These are phyloP conservation scores for Tolypocladium ophioglossoides DNA, from an alignment of 2,329 filamentous ascomycete genomes.

Conservation along the genomic window DNA sequence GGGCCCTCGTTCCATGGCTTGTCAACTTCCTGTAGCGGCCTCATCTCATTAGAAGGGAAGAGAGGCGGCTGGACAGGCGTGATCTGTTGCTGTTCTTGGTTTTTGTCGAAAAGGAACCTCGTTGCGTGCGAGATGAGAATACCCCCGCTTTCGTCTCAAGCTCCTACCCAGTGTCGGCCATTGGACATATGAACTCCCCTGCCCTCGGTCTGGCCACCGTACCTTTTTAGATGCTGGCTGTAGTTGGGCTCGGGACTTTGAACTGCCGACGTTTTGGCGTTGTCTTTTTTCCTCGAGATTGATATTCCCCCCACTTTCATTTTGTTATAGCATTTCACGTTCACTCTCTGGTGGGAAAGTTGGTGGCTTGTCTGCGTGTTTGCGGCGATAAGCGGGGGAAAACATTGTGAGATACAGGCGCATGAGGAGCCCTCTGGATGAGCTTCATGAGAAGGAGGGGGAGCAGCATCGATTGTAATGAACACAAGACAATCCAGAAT, in stretches of 20 bases:
- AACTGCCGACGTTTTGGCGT: conserved; percentile 1
- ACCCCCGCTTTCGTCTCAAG: conserved; percentile 1
- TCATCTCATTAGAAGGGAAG: background rate
- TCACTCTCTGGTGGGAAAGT: background rate
- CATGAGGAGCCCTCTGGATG: background rate
- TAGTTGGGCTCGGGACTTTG: conserved; percentile 1
- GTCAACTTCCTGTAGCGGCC: conserved; percentile 35
- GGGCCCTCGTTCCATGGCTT: conserved; percentile 40
- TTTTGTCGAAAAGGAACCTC: background rate
- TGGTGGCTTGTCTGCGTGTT: background rate
- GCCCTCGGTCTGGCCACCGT: background rate
- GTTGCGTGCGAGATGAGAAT: background rate
- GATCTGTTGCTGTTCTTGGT: background rate
- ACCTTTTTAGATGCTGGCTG: background rate
- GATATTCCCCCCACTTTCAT: background rate
- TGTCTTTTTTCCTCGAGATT: conserved; percentile 1
- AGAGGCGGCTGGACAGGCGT: background rate
- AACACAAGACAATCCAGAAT: conserved; percentile 1
- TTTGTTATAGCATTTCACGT: background rate
- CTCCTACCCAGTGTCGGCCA: conserved; percentile 1
- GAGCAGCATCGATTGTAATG: conserved; percentile 4
- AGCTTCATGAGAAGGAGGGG: background rate
- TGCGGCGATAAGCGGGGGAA: background rate
- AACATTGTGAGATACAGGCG: background rate
- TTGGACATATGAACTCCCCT: background rate